Conservation (phyloP, 192 early-diverging fungal genomes). For the Coemansia nantahalensis region DNA sequence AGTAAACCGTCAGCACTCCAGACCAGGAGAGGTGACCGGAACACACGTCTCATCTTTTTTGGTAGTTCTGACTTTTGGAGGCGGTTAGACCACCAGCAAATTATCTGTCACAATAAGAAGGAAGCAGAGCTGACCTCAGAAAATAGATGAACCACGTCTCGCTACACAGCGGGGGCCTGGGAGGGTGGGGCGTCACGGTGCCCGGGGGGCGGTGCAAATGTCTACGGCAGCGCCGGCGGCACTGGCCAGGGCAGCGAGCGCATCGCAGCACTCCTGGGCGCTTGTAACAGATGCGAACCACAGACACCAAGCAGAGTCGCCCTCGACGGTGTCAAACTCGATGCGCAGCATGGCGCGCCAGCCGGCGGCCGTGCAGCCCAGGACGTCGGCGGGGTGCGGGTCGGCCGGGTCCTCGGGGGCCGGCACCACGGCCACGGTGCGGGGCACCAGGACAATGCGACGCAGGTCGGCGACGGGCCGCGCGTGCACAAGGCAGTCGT, state of each 20-base stretch:
- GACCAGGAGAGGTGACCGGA: too few species aligned
- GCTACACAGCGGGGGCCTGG: too few species aligned
- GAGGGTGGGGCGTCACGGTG: too few species aligned
- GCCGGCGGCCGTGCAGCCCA: constrained; percentile 33
- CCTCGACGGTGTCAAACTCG: constrained; percentile 25
- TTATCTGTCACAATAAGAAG: too few species aligned
- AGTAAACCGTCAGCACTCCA: too few species aligned
- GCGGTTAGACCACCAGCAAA: too few species aligned
- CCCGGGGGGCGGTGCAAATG: constrained; percentile 12
- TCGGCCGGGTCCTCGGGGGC: not conserved
- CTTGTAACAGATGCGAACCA: constrained; percentile 47
- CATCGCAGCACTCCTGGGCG: constrained; percentile 42
- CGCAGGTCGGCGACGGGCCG: constrained; percentile 36
- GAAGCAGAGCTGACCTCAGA: too few species aligned
- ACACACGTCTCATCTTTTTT: too few species aligned
- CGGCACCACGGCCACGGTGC: not conserved
- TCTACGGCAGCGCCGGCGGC: constrained; percentile 11
- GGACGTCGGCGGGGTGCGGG: not conserved
- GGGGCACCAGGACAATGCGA: constrained; percentile 17
- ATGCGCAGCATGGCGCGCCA: constrained; percentile 45
- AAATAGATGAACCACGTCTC: too few species aligned
- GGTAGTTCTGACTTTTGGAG: too few species aligned
- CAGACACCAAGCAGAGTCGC: constrained; percentile 17
- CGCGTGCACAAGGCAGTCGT: constrained; percentile 28
- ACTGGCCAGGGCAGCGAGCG: constrained; percentile 23